A percentile compares a stretch with the other conserved stretches of the same genome.
phyloP scores from a whole-genome alignment of 2,329 filamentous ascomycete genomes.

The Penicillium sp. region DNA sequence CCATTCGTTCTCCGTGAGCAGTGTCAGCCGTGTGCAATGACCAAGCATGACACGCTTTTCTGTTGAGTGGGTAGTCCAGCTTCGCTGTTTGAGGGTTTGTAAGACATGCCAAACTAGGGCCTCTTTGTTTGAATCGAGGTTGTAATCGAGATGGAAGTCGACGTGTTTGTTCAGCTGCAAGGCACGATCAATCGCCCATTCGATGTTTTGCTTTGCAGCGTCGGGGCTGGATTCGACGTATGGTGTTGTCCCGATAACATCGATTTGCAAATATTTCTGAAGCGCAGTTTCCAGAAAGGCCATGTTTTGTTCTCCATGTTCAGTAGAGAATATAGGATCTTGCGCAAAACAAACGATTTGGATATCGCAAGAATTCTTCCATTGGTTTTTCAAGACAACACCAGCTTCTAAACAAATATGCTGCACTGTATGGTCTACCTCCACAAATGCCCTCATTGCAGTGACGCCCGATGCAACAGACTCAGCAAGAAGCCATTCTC shows the following conservation, averaged over 20 bases:
- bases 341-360: slow-evolving; percentile 73
- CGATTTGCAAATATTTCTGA: slow-evolving; percentile 43
- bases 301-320: slow-evolving; percentile 54
- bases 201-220: slow-evolving; percentile 57
- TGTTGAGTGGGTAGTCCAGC: slow-evolving; percentile 50
- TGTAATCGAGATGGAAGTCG: slow-evolving; percentile 73
- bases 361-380: slow-evolving; percentile 55
- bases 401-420: slow-evolving; percentile 60
- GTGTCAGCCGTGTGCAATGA: slow-evolving; percentile 66
- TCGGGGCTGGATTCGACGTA: slow-evolving; percentile 62
- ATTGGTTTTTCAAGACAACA: slow-evolving; percentile 56
- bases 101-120: slow-evolving; percentile 58
- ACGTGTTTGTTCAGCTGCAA: slow-evolving; percentile 56
- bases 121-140: slow-evolving; percentile 53
- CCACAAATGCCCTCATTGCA: slow-evolving; percentile 68
- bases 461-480: slow-evolving; percentile 66
- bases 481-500: slow-evolving; percentile 64
- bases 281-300: slow-evolving; percentile 52
- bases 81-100: slow-evolving; percentile 47
- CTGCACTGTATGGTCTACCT: slow-evolving; percentile 64
- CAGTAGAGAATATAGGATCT: slow-evolving; percentile 63
- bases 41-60: slow-evolving; percentile 59
- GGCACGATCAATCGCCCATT: slow-evolving; percentile 61
- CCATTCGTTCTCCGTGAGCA: slow-evolving; percentile 56
- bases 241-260: slow-evolving; percentile 66